Conservation (phyloP, 2,329 filamentous ascomycete genomes). For the Rasamsonia emersonii region DNA sequence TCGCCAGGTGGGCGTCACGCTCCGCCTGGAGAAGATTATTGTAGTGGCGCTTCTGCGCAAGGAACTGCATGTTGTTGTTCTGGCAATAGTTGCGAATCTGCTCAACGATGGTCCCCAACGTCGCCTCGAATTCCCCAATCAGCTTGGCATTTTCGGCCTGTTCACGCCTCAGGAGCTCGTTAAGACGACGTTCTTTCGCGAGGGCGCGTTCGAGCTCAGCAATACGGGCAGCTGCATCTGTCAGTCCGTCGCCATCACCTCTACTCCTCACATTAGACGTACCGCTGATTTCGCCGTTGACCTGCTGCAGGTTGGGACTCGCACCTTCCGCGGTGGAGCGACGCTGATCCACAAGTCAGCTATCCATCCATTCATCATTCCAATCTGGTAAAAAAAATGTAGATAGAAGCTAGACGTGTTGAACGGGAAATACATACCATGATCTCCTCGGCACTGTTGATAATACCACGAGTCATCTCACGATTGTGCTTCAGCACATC, state of each 20-base stretch:
- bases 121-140: conserved; percentile 40
- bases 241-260: conserved; percentile 1
- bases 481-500: conserved; percentile 42
- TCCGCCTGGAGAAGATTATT: conserved; percentile 43
- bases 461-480: conserved; percentile 41
- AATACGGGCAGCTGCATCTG: conserved; percentile 34
- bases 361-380: background rate
- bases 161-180: conserved; percentile 37
- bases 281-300: conserved; percentile 37
- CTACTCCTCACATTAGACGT: conserved; percentile 6
- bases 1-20: conserved; percentile 40
- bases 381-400: too few relatives aligned
- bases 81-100: conserved; percentile 44
- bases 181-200: conserved; percentile 35
- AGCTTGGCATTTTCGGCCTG: conserved; percentile 40
- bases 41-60: conserved; percentile 40
- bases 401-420: too few relatives aligned
- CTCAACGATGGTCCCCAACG: conserved; percentile 40
- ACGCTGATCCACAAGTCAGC: conserved; percentile 24
- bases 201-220: conserved; percentile 41
- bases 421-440: conserved; percentile 26
- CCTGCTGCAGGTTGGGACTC: conserved; percentile 32
- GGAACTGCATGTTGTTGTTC: conserved; percentile 40
- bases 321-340: conserved; percentile 34
- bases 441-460: conserved; percentile 41